Base-by-base conservation (phyloP, 768 basidiomycete species). In the Agaricus sinodeliciosus region DNA sequence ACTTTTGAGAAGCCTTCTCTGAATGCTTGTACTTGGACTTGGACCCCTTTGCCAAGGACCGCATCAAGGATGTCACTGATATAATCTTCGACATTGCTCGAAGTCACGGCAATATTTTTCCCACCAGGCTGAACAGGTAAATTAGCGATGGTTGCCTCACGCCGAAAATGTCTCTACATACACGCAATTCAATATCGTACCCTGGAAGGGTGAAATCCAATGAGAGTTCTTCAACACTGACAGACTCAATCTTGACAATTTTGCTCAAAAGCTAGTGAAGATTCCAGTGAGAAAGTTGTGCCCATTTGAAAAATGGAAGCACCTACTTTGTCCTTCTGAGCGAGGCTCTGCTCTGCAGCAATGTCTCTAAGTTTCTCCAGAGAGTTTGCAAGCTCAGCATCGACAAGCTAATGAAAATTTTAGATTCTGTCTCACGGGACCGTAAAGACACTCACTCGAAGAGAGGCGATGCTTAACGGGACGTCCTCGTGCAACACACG, bases 171-270 rank as follows among this genome's bases (percentile, higher is more conserved):
- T 26, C 34, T 5, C 36, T 28, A 37, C 82, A 53, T 64, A 91
- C 93, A 65, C 82, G 81, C 26, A 98, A 77, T 66, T 96, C 92
- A 53, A 98, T 88, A 62, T 94, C 85, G 63, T 95, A 94, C 12
- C 96, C 96, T 8, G 96, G 96, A 15, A 98, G 76, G 7, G 95
- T 97, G 68, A 98, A 99, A 70, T 99, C 96, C 16, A 99, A 79
- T 0, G 88, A 83, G 31, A 99, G 80, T 62, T 98, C 94, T 57
- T 90, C 87, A 15, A 98, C 73, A 18, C 76, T 82, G 35, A 87
- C 73, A 54, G 81, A 68, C 64, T 85, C 80, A 65, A 82, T 73
- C 57, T 76, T 63, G 42, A 77, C 74, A 44, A 82, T 69, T 60
- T 85, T 84, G 55, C 77, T 75, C 43, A 75, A 70, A 25, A 82